Conservation (phyloP, 1,139 yeast genomes). For the Pichia sp. region DNA sequence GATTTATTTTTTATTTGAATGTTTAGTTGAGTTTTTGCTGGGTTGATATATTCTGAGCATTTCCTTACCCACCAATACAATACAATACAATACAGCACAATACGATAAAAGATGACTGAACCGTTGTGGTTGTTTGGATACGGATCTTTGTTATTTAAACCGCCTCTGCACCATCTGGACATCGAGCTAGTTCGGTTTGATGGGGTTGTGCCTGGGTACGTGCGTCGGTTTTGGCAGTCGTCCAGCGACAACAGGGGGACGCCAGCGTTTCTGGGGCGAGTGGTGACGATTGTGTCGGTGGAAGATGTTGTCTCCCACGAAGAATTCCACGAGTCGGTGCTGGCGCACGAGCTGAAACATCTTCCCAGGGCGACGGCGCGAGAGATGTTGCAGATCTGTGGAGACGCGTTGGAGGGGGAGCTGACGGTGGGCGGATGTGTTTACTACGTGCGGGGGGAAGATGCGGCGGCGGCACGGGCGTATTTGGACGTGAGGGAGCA, state of each 20-base stretch:
- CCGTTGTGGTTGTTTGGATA: constrained; percentile 83
- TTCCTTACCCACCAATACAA: background rate
- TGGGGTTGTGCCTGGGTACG: constrained; percentile 70
- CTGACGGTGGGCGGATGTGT: background rate
- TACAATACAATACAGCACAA: background rate
- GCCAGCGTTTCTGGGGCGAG: constrained; percentile 78
- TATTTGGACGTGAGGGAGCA: background rate
- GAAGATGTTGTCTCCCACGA: constrained; percentile 31
- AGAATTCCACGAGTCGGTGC: background rate
- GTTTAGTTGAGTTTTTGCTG: too few relatives aligned
- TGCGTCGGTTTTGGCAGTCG: constrained; percentile 87
- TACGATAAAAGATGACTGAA: background rate
- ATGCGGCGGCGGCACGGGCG: background rate
- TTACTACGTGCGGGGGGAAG: background rate
- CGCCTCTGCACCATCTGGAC: constrained; percentile 59
- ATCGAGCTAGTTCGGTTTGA: constrained; percentile 35
- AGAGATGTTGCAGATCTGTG: background rate
- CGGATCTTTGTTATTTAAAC: constrained; percentile 85
- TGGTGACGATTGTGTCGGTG: constrained; percentile 67
- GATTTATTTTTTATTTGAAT: too few relatives aligned
- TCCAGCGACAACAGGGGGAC: constrained; percentile 90
- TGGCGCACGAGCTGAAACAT: background rate
- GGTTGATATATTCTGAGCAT: too few relatives aligned
- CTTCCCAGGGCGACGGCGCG: background rate
- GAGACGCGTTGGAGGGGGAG: background rate